Conservation (phyloP, 176 grass and related monocot genomes). For the Avena eriantha region DNA sequence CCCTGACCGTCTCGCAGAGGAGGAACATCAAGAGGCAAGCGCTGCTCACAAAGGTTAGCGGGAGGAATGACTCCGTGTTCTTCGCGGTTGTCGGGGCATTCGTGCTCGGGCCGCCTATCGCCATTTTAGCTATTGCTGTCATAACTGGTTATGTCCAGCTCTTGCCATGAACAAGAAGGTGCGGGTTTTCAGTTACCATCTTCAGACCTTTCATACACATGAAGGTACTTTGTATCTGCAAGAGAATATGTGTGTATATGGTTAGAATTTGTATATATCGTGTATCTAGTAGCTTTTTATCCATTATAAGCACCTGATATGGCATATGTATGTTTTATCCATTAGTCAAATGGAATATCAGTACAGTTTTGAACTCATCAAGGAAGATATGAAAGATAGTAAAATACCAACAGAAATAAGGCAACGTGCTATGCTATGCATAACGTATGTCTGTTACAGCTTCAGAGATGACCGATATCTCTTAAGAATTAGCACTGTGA, state of each 20-base stretch:
- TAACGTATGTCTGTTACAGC: not conserved
- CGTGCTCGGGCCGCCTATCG: constrained; percentile 75
- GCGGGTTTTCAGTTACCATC: constrained; percentile 7
- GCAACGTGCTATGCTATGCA: not conserved
- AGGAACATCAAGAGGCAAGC: constrained; percentile 96
- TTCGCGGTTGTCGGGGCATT: constrained; percentile 79
- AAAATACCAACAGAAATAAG: not conserved
- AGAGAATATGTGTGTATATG: constrained; percentile 39
- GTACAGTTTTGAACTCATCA: not conserved
- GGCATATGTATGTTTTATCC: not conserved
- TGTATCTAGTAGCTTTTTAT: constrained; percentile 33
- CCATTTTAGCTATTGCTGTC: constrained; percentile 77
- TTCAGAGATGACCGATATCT: not conserved
- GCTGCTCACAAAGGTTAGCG: constrained; percentile 72
- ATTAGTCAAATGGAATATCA: not conserved
- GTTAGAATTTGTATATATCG: constrained; percentile 39
- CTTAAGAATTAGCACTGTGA: not conserved
- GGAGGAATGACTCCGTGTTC: constrained; percentile 83
- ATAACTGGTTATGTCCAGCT: constrained; percentile 83
- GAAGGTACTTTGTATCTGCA: constrained; percentile 6
- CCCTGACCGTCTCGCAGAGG: constrained; percentile 69
- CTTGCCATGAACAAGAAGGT: constrained; percentile 64
- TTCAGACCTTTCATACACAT: constrained; percentile 27
- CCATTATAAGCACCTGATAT: constrained; percentile 33
- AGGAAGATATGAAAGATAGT: not conserved